Evolutionary conservation across 441 rosid species (phyloP).

Genomic region (Viola pubescens): DNA sequence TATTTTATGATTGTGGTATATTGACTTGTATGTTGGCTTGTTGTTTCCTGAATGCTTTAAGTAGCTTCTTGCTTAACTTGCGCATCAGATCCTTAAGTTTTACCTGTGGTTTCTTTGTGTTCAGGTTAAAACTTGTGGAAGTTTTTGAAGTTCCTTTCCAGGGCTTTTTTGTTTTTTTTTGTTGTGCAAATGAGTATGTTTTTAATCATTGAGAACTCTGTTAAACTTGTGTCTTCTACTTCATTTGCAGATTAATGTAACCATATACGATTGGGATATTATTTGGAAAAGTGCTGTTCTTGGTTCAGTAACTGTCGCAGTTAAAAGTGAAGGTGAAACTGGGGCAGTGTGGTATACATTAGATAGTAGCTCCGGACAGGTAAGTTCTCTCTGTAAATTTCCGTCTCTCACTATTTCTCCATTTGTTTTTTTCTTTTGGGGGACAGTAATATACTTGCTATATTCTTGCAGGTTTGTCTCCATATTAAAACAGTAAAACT

Average conservation of each 20-base stretch:
- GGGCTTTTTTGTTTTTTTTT: neutral
- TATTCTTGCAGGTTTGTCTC: conserved; percentile 70
- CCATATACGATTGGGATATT: conserved; percentile 99
- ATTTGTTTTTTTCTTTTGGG: conserved; percentile 5
- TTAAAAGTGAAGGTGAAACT: conserved; percentile 88
- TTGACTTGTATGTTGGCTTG: neutral
- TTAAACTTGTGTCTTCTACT: conserved; percentile 8
- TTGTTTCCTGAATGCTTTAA: neutral
- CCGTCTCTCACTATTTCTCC: neutral
- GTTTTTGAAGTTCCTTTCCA: neutral
- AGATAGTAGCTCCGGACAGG: conserved; percentile 97
- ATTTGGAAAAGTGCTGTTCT: conserved; percentile 97
- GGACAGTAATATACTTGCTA: conserved; percentile 16
- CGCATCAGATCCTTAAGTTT: neutral
- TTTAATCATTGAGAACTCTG: neutral
- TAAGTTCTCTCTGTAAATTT: conserved; percentile 21
- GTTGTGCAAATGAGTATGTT: neutral
- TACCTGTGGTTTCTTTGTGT: neutral
- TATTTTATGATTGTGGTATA: neutral
- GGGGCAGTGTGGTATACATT: conserved; percentile 82
- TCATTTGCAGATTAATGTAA: conserved; percentile 61
- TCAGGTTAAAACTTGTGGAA: neutral
- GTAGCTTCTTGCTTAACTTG: neutral
- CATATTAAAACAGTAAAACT: conserved; percentile 70
- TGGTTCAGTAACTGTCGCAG: conserved; percentile 82